Base-by-base conservation (phyloP, 23 red algal species). In the Gracilaria gracilis region DNA sequence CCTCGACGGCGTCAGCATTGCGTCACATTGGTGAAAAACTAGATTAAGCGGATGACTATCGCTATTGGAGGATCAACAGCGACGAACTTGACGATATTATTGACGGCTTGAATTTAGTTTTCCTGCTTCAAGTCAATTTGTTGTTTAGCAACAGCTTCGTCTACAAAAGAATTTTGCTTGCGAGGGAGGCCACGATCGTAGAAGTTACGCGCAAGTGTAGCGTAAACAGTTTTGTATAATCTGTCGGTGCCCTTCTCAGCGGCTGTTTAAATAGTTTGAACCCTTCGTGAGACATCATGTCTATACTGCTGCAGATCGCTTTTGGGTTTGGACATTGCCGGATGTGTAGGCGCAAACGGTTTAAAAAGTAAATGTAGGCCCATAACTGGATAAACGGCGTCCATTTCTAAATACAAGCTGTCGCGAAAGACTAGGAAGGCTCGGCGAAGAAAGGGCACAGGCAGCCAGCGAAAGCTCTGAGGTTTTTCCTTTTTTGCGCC, bases 361-460 rank as follows among this genome's bases (percentile, higher is more conserved):
- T 35, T 70, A 4, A 25, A 70, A 25, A 8, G n/a, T n/a, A 38
- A 33, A 3, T 25, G 4, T 16, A 25, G 27, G 31, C 65, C 65
- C 4, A 70, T 70, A 70, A 70, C 65, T 70, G 65, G 42, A 46
- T n/a, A n/a, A n/a, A n/a, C n/a, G n/a, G n/a, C n/a, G n/a, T n/a
- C n/a, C n/a, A n/a, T n/a, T n/a, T n/a, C n/a, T n/a, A n/a, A n/a
- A n/a, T n/a, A n/a, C n/a, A n/a, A n/a, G n/a, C n/a, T n/a, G n/a
- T n/a, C n/a, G n/a, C n/a, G n/a, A n/a, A n/a, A n/a, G n/a, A n/a
- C n/a, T n/a, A n/a, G n/a, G n/a, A n/a, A n/a, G n/a, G n/a, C n/a
- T n/a, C n/a, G n/a, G n/a, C n/a, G n/a, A n/a, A n/a, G n/a, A n/a
- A n/a, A n/a, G n/a, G n/a, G n/a, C n/a, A n/a, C n/a, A n/a, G n/a